Conservation (phyloP, 208 protist species). For the Trypanosoma theileri region DNA sequence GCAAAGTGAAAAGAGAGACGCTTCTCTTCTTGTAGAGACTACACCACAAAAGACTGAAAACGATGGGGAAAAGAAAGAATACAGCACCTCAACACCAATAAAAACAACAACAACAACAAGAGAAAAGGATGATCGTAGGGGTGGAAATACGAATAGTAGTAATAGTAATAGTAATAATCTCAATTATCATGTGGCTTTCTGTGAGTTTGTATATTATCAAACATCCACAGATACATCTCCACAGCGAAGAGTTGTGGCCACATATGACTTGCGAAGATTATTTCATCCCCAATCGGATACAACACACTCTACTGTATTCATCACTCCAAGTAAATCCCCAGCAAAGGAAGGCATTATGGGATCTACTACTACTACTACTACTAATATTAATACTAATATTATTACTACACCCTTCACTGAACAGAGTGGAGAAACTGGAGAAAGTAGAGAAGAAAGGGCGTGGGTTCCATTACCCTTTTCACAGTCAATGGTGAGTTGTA, state of each 20-base stretch:
- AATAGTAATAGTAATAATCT: neutral
- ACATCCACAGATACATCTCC: neutral
- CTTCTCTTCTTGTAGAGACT: neutral
- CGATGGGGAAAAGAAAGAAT: neutral
- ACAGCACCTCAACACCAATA: neutral
- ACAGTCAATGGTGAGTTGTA: constrained; percentile 5
- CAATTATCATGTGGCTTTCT: constrained; percentile 15
- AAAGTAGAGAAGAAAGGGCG: too few species aligned
- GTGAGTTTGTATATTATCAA: constrained; percentile 13
- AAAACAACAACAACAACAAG: neutral
- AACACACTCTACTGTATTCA: neutral
- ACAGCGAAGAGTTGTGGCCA: constrained; percentile 3
- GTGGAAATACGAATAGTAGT: neutral
- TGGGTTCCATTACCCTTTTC: neutral
- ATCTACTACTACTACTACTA: too few species aligned
- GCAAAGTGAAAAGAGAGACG: neutral
- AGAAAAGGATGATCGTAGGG: neutral
- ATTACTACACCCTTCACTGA: too few species aligned
- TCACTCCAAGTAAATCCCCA: neutral
- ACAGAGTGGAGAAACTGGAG: too few species aligned
- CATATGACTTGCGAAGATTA: constrained; percentile 9
- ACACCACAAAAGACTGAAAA: neutral
- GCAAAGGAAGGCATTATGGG: neutral
- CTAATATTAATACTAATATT: neutral
- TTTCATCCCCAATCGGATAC: constrained; percentile 7